Evolutionary conservation across 129 eudicot species (phyloP).

Genomic region (Chrysanthemum makinoi): DNA sequence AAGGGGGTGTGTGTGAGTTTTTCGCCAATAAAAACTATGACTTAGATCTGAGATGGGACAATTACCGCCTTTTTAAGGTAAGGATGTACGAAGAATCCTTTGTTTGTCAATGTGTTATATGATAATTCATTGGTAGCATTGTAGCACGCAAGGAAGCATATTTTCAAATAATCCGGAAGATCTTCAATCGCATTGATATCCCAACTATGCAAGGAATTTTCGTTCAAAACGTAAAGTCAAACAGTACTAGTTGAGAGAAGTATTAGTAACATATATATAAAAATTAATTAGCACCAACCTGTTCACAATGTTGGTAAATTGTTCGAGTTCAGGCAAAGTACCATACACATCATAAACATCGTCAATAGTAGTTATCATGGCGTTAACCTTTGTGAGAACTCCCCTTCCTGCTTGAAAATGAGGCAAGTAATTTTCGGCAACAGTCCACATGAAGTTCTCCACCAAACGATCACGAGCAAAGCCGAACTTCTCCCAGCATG

Average conservation of each 20-base stretch:
- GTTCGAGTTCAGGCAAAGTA: conserved; percentile 28
- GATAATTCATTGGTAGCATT: conserved; percentile 43
- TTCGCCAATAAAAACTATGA: background rate
- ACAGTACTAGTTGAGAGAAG: background rate
- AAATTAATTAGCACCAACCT: conserved; percentile 18
- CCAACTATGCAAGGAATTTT: conserved; percentile 31
- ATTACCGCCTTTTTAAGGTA: conserved; percentile 32
- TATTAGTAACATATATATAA: background rate
- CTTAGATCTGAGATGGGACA: too few relatives aligned
- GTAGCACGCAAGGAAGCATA: conserved; percentile 42
- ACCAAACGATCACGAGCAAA: conserved; percentile 41
- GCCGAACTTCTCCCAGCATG: conserved; percentile 7
- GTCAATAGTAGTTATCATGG: conserved; percentile 31
- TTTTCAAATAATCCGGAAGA: conserved; percentile 46
- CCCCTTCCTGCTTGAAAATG: conserved; percentile 24
- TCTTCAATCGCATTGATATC: conserved; percentile 35
- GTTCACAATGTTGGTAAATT: conserved; percentile 28
- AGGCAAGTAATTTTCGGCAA: conserved; percentile 19
- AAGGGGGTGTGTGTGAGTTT: too few relatives aligned
- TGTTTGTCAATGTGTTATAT: conserved; percentile 31
- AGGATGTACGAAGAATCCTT: conserved; percentile 31
- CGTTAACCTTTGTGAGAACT: conserved; percentile 18
- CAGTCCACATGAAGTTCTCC: conserved; percentile 37
- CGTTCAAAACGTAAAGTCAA: too few relatives aligned
- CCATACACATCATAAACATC: conserved; percentile 45